Evolutionary conservation across 2,329 filamentous ascomycete genomes (phyloP).

Genomic region (Fonsecaea monophora): DNA sequence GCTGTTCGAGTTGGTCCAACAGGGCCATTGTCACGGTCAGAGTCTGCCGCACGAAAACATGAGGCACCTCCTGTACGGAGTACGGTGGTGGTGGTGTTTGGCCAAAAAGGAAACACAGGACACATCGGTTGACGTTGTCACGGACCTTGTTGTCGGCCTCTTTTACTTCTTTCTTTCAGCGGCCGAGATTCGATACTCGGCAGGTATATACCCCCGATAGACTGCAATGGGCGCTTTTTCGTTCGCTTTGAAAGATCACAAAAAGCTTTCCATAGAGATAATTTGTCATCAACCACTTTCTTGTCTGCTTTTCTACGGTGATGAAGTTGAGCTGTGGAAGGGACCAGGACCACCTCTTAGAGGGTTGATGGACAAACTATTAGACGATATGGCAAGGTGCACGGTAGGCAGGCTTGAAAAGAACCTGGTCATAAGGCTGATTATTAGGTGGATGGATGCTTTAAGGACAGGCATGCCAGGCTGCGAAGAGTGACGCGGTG

Average conservation of each 20-base stretch:
- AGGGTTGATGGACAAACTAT: background rate
- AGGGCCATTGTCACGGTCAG: slow-evolving; percentile 2
- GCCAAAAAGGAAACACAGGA: slow-evolving; percentile 24
- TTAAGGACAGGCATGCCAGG: slow-evolving; percentile 15
- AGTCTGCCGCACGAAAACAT: slow-evolving; percentile 17
- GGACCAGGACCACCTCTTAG: background rate
- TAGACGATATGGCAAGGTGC: background rate
- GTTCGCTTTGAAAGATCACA: background rate
- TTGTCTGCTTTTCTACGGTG: background rate
- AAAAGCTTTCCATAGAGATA: slow-evolving; percentile 6
- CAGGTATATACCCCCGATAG: slow-evolving; percentile 36
- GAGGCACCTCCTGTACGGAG: slow-evolving; percentile 13
- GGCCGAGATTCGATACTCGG: slow-evolving; percentile 20
- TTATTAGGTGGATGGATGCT: too few relatives aligned
- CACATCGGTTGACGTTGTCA: slow-evolving; percentile 24
- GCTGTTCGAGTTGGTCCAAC: slow-evolving; percentile 11
- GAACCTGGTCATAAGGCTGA: background rate
- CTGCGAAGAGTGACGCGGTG: slow-evolving; percentile 36
- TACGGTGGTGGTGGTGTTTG: slow-evolving; percentile 23
- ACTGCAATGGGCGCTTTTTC: slow-evolving; percentile 14
- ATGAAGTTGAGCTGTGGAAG: too few relatives aligned
- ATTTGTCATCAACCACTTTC: background rate
- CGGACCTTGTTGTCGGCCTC: slow-evolving; percentile 21
- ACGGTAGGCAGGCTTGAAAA: background rate
- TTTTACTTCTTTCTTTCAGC: slow-evolving; percentile 23